phyloP scores from a whole-genome alignment of 2,329 filamentous ascomycete genomes.

The Cadophora sp. region DNA sequence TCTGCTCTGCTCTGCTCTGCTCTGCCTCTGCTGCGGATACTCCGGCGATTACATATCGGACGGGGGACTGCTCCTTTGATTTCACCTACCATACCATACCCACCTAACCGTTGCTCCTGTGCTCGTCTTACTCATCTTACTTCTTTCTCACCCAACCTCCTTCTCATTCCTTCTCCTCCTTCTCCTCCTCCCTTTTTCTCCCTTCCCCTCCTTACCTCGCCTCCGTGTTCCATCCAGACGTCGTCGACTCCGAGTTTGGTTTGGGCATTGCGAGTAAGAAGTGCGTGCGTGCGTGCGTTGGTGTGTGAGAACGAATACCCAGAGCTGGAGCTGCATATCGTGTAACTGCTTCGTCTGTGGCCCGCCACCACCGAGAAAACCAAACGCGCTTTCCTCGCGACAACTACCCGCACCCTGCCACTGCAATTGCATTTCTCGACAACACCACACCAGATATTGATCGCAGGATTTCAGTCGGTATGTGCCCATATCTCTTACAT shows the following conservation, averaged over 20 bases:
- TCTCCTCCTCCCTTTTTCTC: neutral
- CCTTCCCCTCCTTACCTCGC: conserved; percentile 7
- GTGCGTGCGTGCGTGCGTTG: conserved; percentile 10
- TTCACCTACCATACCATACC: too few relatives aligned
- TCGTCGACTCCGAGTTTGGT: conserved; percentile 2
- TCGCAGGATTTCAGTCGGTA: conserved; percentile 25
- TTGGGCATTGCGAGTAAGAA: conserved; percentile 15
- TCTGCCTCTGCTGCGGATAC: conserved; percentile 16
- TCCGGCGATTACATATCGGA: conserved; percentile 22
- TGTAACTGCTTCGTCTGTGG: conserved; percentile 11
- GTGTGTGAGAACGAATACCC: conserved; percentile 8
- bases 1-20: neutral
- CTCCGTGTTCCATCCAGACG: conserved; percentile 8
- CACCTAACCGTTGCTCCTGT: neutral
- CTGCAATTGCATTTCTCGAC: conserved; percentile 1
- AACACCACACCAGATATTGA: conserved; percentile 8
- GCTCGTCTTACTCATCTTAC: conserved; percentile 20
- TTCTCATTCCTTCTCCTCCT: neutral
- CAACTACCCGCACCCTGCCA: conserved; percentile 7
- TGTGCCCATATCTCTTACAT: conserved; percentile 21
- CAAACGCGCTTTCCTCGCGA: conserved; percentile 27
- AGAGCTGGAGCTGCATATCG: conserved; percentile 11
- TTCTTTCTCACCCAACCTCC: conserved; percentile 5
- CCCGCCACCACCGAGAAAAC: conserved; percentile 9
- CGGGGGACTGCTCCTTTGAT: neutral